Conservation (phyloP, 2,329 filamentous ascomycete genomes). For the Cyphellophora attinorum region DNA sequence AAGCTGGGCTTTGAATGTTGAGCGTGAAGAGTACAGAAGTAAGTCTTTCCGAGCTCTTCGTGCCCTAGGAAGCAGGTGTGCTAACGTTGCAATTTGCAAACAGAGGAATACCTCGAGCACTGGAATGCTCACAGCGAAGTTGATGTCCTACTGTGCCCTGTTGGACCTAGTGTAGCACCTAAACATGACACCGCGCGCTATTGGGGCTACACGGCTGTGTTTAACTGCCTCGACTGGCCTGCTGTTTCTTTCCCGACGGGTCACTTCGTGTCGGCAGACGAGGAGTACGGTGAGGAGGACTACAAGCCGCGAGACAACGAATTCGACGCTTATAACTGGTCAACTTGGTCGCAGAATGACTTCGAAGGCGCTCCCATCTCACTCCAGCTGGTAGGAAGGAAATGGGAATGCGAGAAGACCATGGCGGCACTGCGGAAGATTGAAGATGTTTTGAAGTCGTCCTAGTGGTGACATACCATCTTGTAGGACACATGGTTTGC, state of each 20-base stretch:
- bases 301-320: conserved; percentile 3
- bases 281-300: not conserved
- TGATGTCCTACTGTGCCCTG: conserved; percentile 24
- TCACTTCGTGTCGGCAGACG: no score
- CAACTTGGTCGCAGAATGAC: not conserved
- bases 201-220: conserved; percentile 24
- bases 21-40: conserved; percentile 24
- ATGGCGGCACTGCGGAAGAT: no score
- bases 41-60: conserved; percentile 20
- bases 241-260: conserved; percentile 21
- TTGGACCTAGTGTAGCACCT: conserved; percentile 22
- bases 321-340: conserved; percentile 2
- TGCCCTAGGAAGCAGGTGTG: no score
- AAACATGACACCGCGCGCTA: conserved; percentile 24
- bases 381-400: conserved; percentile 1
- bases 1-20: conserved; percentile 20
- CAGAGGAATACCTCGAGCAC: no score
- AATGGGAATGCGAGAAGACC: conserved; percentile 4
- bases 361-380: conserved; percentile 1
- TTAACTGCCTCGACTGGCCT: conserved; percentile 25
- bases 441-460: no score
- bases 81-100: no score
- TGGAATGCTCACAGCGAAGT: conserved; percentile 20
- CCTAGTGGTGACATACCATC: no score
- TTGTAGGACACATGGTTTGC: no score